Evolutionary conservation across 768 basidiomycete species (phyloP), one percentile per base, ranked within the genome.

Genomic region (Lactarius quietus): DNA sequence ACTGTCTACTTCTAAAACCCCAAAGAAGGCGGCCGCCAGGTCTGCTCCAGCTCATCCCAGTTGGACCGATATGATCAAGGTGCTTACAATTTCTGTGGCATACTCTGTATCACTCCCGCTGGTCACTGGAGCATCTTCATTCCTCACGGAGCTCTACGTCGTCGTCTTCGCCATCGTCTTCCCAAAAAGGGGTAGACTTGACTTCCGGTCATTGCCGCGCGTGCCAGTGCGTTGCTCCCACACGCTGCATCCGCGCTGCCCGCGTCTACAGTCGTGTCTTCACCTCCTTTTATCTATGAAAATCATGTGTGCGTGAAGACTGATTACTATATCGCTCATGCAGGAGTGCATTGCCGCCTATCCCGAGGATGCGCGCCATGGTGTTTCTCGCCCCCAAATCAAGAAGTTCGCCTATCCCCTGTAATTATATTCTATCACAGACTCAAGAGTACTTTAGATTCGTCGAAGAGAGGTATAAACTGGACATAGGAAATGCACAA

Each of bases 371-470:
- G 84, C 89, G 63, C 89, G 93, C 64, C 75, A 75, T 63, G 94
- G 93, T 71, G 94, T 95, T 67, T 95, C 93, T 70, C 88, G 95
- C 56, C 91, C 88, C 61, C 84, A 88, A 72, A 95, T 97, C 80
- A 97, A 97, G 86, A 96, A 92, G 90, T 95, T 68, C 70, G 83
- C 80, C 56, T 61, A 52, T 45, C 45, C 51, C 31, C 38, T 68
- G 61, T 62, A 66, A 58, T 41, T 31, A 28, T 52, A 29, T n/a
- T 20, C 20, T 66, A 39, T 48, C 23, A 29, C 31, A 23, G 51
- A 36, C 59, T 66, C 38, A 66, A 59, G 61, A 53, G 33, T 58
- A 33, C 12, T 62, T 51, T 53, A 95, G 93, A 80, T 97, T 78
- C 76, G 88, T 97, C 62, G 93, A 93, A 77, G 81, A 84, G 63